Evolutionary conservation across 176 grass and related monocot genomes (phyloP).

Genomic region (Sorghum bicolor): DNA sequence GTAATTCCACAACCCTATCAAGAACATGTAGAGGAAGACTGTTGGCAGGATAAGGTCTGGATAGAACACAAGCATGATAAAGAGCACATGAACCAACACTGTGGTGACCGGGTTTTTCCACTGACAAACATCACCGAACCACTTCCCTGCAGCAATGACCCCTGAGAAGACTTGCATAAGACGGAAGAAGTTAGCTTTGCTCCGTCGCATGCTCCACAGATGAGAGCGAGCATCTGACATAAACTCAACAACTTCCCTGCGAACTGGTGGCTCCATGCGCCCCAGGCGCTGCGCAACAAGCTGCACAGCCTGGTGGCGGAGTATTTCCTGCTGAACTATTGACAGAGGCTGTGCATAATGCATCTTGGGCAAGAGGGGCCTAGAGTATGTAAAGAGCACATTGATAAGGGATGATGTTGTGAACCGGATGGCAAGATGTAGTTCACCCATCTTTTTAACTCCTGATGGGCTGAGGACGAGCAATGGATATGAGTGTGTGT

Average conservation of each 20-base stretch:
- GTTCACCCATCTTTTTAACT: slow-evolving; percentile 92
- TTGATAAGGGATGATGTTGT: slow-evolving; percentile 68
- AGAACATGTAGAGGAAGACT: slow-evolving; percentile 84
- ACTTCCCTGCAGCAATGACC: slow-evolving; percentile 62
- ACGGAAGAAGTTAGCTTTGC: slow-evolving; percentile 97
- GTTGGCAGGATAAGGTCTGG: slow-evolving; percentile 93
- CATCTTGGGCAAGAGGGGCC: slow-evolving; percentile 89
- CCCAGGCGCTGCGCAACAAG: slow-evolving; percentile 61
- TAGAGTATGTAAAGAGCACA: slow-evolving; percentile 58
- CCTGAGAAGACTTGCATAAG: slow-evolving; percentile 84
- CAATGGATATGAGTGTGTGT: slow-evolving; percentile 81
- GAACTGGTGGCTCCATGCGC: slow-evolving; percentile 89
- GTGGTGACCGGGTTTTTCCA: slow-evolving; percentile 92
- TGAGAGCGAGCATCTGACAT: slow-evolving; percentile 82
- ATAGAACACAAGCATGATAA: slow-evolving; percentile 78
- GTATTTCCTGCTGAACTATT: slow-evolving; percentile 64
- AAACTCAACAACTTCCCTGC: slow-evolving; percentile 84
- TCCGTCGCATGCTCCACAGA: slow-evolving; percentile 91
- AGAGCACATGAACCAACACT: slow-evolving; percentile 70
- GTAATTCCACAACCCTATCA: slow-evolving; percentile 80
- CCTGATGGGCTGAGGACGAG: slow-evolving; percentile 81
- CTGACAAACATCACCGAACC: slow-evolving; percentile 68
- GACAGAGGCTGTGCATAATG: slow-evolving; percentile 74
- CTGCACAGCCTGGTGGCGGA: slow-evolving; percentile 65
- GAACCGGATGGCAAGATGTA: slow-evolving; percentile 88